Evolutionary conservation across 73 alveolate genomes (phyloP).

Genomic region (Paramecium tetraurelia): DNA sequence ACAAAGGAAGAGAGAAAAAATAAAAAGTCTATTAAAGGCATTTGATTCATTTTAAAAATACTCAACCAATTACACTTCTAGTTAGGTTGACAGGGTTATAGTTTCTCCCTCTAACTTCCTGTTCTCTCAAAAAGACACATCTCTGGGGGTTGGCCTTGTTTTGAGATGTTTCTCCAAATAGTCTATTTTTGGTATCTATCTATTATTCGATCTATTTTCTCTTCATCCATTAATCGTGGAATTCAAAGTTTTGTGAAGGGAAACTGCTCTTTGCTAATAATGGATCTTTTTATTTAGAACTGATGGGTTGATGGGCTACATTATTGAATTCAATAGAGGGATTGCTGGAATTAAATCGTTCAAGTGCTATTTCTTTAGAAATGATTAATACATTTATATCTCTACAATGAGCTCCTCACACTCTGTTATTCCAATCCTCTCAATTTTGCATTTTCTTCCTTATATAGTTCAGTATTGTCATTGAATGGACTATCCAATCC

Average conservation of each 20-base stretch:
- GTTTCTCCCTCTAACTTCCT: slow-evolving; percentile 9
- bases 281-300: neutral
- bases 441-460: neutral
- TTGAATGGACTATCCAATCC: neutral
- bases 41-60: neutral
- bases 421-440: neutral
- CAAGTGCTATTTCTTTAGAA: neutral
- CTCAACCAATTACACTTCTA: neutral
- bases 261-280: neutral
- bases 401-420: neutral
- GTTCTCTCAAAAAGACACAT: neutral
- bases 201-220: neutral
- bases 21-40: neutral
- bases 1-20: neutral
- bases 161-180: neutral
- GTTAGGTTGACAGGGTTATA: neutral
- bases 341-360: neutral
- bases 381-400: neutral
- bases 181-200: neutral
- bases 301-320: neutral
- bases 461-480: neutral
- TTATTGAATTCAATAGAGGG: slow-evolving; percentile 21
- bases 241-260: neutral
- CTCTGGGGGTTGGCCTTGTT: neutral
- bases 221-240: neutral